Conservation (phyloP, 306 rosid species). For the Vigna unguiculata region DNA sequence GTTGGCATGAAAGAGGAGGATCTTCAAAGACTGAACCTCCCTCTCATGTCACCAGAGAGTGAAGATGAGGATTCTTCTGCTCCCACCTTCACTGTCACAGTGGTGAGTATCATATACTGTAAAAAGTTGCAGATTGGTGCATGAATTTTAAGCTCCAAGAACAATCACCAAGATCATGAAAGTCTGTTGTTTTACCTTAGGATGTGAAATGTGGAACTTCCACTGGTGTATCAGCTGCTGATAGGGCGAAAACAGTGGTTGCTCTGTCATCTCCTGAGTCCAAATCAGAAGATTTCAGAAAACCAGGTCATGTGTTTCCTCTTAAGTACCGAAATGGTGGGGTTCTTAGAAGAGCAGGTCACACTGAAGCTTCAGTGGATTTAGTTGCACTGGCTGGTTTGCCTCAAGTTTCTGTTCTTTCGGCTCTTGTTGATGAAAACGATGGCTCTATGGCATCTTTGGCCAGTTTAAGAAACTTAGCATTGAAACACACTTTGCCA, state of each 20-base stretch:
- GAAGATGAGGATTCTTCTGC: conserved; percentile 79
- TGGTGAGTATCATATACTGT: conserved; percentile 53
- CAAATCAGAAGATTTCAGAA: conserved; percentile 67
- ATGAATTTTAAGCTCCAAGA: background rate
- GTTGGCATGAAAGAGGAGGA: conserved; percentile 86
- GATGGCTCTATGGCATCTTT: conserved; percentile 80
- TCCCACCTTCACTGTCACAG: conserved; percentile 87
- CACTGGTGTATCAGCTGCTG: conserved; percentile 79
- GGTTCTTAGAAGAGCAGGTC: conserved; percentile 87
- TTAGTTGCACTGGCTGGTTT: conserved; percentile 75
- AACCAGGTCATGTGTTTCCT: conserved; percentile 93
- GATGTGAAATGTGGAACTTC: conserved; percentile 77
- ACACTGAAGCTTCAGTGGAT: conserved; percentile 90
- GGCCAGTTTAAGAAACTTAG: conserved; percentile 60
- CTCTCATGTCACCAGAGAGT: conserved; percentile 76
- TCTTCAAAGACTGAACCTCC: conserved; percentile 80
- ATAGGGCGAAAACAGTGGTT: conserved; percentile 80
- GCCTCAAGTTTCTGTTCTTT: conserved; percentile 72
- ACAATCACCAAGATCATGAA: background rate
- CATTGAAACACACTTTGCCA: conserved; percentile 60
- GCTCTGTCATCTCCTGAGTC: conserved; percentile 67
- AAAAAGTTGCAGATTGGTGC: background rate
- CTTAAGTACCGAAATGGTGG: conserved; percentile 81
- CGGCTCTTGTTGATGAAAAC: conserved; percentile 63
- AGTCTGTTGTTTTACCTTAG: conserved; percentile 47